These are phyloP conservation scores for Globisporangium alternatum DNA, from an alignment of 352 stramenopile genomes.

Conservation along the genomic window DNA sequence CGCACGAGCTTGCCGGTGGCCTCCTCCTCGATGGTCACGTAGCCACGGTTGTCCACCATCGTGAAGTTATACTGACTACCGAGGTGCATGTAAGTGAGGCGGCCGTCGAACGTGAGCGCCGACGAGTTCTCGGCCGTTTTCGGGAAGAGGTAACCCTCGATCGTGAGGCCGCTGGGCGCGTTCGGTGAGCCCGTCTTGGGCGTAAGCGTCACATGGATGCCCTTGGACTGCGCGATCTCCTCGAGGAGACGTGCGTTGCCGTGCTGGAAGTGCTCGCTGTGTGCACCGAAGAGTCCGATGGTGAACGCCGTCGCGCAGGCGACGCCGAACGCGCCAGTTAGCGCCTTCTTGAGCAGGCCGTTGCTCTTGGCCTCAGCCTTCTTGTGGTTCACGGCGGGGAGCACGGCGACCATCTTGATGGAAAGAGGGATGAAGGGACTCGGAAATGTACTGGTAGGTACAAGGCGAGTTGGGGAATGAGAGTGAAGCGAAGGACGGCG, in stretches of 20 bases:
- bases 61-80: conserved; percentile 31
- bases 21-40: conserved; percentile 26
- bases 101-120: conserved; percentile 25
- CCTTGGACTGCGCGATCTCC: conserved; percentile 25
- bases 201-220: conserved; percentile 27
- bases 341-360: conserved; percentile 10
- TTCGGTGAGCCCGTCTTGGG: conserved; percentile 13
- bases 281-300: conserved; percentile 23
- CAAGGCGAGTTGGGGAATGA: conserved; percentile 13
- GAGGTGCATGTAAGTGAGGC: conserved; percentile 25
- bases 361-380: background rate
- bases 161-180: conserved; percentile 11
- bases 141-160: conserved; percentile 25
- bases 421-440: background rate
- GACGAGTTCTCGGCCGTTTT: conserved; percentile 4
- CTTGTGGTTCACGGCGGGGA: background rate
- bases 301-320: conserved; percentile 7
- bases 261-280: conserved; percentile 22
- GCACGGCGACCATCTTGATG: conserved; percentile 6
- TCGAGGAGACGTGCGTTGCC: conserved; percentile 21
- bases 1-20: conserved; percentile 17
- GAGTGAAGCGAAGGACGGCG: background rate
- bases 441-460: background rate
- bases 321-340: conserved; percentile 6
- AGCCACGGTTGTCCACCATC: conserved; percentile 28